Base-by-base conservation (phyloP, 768 basidiomycete species). In the Pleurotus giganteus region DNA sequence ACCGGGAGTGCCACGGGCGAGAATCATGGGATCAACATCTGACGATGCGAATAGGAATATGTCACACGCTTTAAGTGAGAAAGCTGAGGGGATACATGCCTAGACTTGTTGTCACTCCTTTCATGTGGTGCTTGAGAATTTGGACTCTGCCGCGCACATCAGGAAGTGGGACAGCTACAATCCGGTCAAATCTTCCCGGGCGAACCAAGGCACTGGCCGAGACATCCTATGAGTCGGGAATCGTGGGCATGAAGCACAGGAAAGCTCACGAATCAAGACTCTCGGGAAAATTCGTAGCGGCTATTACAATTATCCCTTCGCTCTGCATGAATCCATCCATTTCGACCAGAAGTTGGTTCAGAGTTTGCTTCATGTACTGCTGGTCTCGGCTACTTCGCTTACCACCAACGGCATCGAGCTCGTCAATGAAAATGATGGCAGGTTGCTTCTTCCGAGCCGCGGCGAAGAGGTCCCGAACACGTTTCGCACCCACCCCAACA, bases 371-470 rank as follows among this genome's bases (percentile, higher is more conserved):
- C 85, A 91, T 84, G 71, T 92, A 91, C 64, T 90, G 88, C 69
- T 94, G 88, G 59, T 92, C 89, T 55, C 88, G 82, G 57, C 80
- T 83, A 61, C 83, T 89, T 42, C 94, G 86, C 70, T 92, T 94
- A 17, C 90, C 86, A 47, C 94, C 94, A 58, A 98, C 90, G 2
- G 94, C 93, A 65, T 98, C 94, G 28, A 98, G 74, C 65, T 98
- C 94, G 63, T 98, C 94, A 63, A 99, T 98, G 74, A 99, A 99
- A 58, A 99, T 94, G 69, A 99, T 98, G 13, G 97, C 89, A 4
- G 97, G 95, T 57, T 95, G 85, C 67, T 91, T 91, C 73, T 96
- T 95, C 50, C 94, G 83, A 21, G 97, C 97, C 4, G 91, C 86
- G 4, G 91, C 85, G 62, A 99, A 99, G 26, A 99, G 82, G 58